A percentile compares a stretch with the other conserved stretches of the same genome.
These are phyloP conservation scores for Cetraspora pellucida DNA, from an alignment of 192 early-diverging fungal genomes.

Conservation along the genomic window DNA sequence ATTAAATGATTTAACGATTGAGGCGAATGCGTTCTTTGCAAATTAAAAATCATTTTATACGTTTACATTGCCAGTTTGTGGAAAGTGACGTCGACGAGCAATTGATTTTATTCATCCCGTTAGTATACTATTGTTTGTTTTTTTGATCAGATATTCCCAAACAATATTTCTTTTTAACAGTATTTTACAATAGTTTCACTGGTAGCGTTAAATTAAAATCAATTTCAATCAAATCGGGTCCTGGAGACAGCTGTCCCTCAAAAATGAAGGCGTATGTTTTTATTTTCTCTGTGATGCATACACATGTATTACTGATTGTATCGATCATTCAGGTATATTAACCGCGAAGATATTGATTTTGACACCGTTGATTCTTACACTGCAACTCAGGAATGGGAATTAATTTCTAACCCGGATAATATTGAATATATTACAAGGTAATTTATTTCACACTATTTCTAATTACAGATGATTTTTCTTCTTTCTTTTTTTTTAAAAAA, in stretches of 20 bases:
- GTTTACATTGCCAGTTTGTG: conserved; percentile 50
- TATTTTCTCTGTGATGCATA: background rate
- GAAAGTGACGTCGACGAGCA: conserved; percentile 90
- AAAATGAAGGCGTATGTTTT: conserved; percentile 73
- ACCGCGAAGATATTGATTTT: conserved; percentile 91
- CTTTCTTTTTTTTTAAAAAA: too few species aligned
- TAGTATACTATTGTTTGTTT: conserved; percentile 35
- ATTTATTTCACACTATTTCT: conserved; percentile 2
- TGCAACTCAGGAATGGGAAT: conserved; percentile 83
- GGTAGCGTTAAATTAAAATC: conserved; percentile 89
- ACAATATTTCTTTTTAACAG: background rate
- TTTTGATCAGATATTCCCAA: background rate
- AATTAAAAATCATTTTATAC: background rate
- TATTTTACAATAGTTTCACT: conserved; percentile 70
- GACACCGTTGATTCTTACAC: conserved; percentile 67
- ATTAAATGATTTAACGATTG: background rate
- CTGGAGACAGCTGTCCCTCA: conserved; percentile 62
- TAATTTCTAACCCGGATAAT: conserved; percentile 61
- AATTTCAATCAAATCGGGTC: conserved; percentile 74
- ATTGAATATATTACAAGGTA: conserved; percentile 66
- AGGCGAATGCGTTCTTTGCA: background rate
- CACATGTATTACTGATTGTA: background rate
- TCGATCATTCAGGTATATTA: conserved; percentile 69
- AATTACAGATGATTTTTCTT: too few species aligned
- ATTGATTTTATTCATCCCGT: conserved; percentile 88